Percentiles rank a stretch among this genome's conserved stretches.
Conservation (phyloP, 2,329 filamentous ascomycete species). For the Ophiostoma australiae region DNA sequence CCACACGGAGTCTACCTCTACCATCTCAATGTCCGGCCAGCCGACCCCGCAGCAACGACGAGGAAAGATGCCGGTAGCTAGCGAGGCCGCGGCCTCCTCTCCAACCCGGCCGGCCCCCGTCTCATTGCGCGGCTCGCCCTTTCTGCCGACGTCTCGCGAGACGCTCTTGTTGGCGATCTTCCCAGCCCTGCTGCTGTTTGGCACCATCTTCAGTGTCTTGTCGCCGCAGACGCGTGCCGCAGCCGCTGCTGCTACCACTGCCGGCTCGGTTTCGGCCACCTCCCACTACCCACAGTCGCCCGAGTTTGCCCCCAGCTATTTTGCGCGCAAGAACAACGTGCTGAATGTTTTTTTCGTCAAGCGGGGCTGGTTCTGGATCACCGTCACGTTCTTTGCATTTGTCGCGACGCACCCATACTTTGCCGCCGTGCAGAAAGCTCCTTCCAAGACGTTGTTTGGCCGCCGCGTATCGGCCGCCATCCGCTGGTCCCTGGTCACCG, state of each 20-base stretch:
- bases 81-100: not conserved
- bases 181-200: conserved; percentile 71
- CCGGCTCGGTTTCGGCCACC: conserved; percentile 26
- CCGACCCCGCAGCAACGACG: not conserved
- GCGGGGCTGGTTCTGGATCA: conserved; percentile 89
- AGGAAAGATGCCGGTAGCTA: not conserved
- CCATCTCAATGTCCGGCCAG: not conserved
- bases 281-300: conserved; percentile 37
- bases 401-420: conserved; percentile 60
- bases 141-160: conserved; percentile 67
- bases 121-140: conserved; percentile 30
- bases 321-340: conserved; percentile 87
- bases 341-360: conserved; percentile 95
- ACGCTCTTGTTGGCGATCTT: conserved; percentile 62
- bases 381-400: conserved; percentile 66
- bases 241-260: conserved; percentile 52
- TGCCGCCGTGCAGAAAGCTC: conserved; percentile 27
- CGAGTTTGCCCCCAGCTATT: conserved; percentile 68
- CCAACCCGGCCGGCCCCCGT: not conserved
- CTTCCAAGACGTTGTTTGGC: conserved; percentile 22
- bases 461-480: conserved; percentile 48
- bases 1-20: not conserved
- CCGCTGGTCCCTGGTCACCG: conserved; percentile 68
- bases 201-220: conserved; percentile 72
- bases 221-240: conserved; percentile 65